Evolutionary conservation across 371 early-diverging fungal species (phyloP).

Genomic region (Haplosporangium sp.): DNA sequence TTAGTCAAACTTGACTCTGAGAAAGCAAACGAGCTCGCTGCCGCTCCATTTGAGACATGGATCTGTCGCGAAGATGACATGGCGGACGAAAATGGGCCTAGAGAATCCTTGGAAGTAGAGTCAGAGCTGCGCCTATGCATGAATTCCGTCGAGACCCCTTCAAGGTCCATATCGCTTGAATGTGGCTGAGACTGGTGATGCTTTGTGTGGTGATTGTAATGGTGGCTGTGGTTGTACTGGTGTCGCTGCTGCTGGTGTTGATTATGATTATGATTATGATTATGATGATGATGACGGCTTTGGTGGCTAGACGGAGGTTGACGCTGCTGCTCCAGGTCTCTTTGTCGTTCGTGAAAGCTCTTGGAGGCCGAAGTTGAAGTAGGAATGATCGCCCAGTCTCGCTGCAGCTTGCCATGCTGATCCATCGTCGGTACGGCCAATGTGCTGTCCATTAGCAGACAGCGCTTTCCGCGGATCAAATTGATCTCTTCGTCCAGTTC

Average conservation of each 20-base stretch:
- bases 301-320: too few species aligned
- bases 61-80: neutral
- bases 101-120: too few species aligned
- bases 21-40: neutral
- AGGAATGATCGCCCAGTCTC: slow-evolving; percentile 39
- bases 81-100: too few species aligned
- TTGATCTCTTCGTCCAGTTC: slow-evolving; percentile 47
- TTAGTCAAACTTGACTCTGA: neutral
- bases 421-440: slow-evolving; percentile 22
- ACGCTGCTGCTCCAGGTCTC: neutral
- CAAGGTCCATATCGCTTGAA: neutral
- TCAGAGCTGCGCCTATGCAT: too few species aligned
- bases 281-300: too few species aligned
- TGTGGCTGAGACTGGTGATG: neutral
- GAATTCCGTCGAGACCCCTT: neutral
- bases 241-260: neutral
- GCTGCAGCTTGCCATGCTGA: slow-evolving; percentile 30
- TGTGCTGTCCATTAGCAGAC: slow-evolving; percentile 41
- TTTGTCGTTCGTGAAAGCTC: neutral
- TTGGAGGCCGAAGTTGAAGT: slow-evolving; percentile 1
- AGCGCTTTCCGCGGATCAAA: slow-evolving; percentile 45
- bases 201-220: slow-evolving; percentile 1
- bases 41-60: neutral
- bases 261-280: too few species aligned
- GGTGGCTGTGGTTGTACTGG: neutral